These are phyloP conservation scores for Mycena vitilis DNA, from an alignment of 768 basidiomycete genomes.

Conservation along the genomic window DNA sequence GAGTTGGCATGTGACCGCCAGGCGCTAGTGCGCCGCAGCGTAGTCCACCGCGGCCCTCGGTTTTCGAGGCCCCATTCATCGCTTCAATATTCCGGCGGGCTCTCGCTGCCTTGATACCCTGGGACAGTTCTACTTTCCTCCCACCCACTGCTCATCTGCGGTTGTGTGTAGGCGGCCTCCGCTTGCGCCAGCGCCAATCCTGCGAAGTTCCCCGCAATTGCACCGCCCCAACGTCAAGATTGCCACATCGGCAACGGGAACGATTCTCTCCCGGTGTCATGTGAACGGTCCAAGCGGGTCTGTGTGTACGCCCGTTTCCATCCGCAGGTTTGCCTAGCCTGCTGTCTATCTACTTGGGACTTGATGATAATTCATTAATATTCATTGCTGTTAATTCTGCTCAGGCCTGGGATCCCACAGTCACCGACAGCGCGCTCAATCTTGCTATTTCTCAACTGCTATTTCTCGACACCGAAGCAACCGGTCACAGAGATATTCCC, in stretches of 20 bases:
- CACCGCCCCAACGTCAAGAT: conserved; percentile 31
- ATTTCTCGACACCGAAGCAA: background rate
- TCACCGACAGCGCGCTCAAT: background rate
- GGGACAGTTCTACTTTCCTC: conserved; percentile 2
- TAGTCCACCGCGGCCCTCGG: conserved; percentile 28
- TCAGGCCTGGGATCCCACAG: conserved; percentile 9
- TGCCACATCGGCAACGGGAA: conserved; percentile 10
- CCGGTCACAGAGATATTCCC: conserved; percentile 9
- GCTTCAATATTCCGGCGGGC: conserved; percentile 27
- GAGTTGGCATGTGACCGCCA: conserved; percentile 10
- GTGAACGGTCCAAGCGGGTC: background rate
- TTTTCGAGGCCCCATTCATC: conserved; percentile 1
- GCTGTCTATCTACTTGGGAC: background rate
- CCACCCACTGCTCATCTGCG: conserved; percentile 2
- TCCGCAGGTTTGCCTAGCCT: too few species aligned
- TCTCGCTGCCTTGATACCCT: background rate
- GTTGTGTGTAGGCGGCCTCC: background rate
- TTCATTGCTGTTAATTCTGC: conserved; percentile 4
- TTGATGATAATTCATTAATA: background rate
- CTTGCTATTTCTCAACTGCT: background rate
- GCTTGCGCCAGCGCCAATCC: conserved; percentile 10
- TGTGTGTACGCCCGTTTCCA: too few species aligned
- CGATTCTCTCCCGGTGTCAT: conserved; percentile 7
- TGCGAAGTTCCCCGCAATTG: conserved; percentile 32
- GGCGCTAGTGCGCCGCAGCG: conserved; percentile 14